phyloP scores from a whole-genome alignment of 345 rosid genomes.

The Barbarea vulgaris region DNA sequence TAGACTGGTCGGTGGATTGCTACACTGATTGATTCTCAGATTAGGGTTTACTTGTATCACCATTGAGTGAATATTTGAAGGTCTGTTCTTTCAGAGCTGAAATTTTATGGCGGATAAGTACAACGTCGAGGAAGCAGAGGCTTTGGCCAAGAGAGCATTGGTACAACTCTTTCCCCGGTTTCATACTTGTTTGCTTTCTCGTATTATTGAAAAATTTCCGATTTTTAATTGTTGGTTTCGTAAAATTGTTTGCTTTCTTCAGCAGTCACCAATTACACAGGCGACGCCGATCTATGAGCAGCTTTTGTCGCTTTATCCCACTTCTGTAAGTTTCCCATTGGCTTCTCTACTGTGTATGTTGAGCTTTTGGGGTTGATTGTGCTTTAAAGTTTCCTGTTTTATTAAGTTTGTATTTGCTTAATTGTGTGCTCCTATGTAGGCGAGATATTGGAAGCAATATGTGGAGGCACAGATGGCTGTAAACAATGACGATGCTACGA shows the following conservation, averaged over 20 bases:
- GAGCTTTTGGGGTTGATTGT: neutral
- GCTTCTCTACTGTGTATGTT: neutral
- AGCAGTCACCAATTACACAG: slow-evolving; percentile 80
- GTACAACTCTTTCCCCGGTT: slow-evolving; percentile 37
- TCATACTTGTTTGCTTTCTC: slow-evolving; percentile 1
- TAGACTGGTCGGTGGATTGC: neutral
- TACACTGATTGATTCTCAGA: neutral
- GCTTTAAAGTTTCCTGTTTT: slow-evolving; percentile 1
- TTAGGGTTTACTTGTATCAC: slow-evolving; percentile 4
- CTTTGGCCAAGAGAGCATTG: slow-evolving; percentile 69
- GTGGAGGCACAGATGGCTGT: slow-evolving; percentile 87
- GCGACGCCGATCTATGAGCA: slow-evolving; percentile 86
- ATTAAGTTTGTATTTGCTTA: slow-evolving; percentile 6
- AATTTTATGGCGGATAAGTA: slow-evolving; percentile 56
- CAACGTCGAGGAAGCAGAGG: slow-evolving; percentile 81
- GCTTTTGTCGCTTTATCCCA: slow-evolving; percentile 72
- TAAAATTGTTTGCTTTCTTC: slow-evolving; percentile 22
- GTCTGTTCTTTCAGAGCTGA: slow-evolving; percentile 7
- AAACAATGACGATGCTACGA: slow-evolving; percentile 89
- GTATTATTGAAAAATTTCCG: neutral
- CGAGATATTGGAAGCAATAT: slow-evolving; percentile 92
- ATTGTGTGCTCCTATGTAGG: slow-evolving; percentile 50
- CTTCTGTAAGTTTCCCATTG: slow-evolving; percentile 67
- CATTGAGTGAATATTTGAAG: neutral
- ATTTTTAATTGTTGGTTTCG: slow-evolving; percentile 2